Evolutionary conservation across 371 early-diverging fungal genomes (phyloP).

Genomic region (Rhizopus arrhizus): DNA sequence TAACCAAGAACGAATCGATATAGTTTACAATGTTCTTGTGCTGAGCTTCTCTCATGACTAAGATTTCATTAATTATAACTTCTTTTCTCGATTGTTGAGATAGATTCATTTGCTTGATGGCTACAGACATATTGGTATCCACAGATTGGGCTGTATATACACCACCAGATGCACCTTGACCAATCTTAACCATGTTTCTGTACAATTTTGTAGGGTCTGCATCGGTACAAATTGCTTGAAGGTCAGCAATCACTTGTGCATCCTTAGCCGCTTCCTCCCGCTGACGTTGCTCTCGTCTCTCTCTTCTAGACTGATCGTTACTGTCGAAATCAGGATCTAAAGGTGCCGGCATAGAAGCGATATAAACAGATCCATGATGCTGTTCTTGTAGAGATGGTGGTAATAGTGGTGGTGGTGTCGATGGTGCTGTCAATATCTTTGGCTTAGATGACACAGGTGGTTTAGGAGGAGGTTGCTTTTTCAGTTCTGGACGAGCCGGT

Average conservation of each 20-base stretch:
- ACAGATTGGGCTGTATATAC: slow-evolving; percentile 76
- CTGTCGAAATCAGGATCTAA: slow-evolving; percentile 46
- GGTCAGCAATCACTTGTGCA: slow-evolving; percentile 79
- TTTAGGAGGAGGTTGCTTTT: slow-evolving; percentile 41
- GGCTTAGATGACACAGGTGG: slow-evolving; percentile 36
- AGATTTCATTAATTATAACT: slow-evolving; percentile 87
- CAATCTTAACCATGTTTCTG: slow-evolving; percentile 67
- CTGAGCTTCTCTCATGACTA: slow-evolving; percentile 75
- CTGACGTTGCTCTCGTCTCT: slow-evolving; percentile 28
- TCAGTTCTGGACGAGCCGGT: slow-evolving; percentile 33
- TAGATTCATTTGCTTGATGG: slow-evolving; percentile 90
- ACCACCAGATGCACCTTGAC: slow-evolving; percentile 67
- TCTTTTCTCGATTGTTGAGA: slow-evolving; percentile 88
- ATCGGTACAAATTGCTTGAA: slow-evolving; percentile 86
- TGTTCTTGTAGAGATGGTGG: slow-evolving; percentile 16
- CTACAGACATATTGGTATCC: slow-evolving; percentile 64
- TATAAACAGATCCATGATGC: slow-evolving; percentile 19
- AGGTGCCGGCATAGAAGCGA: slow-evolving; percentile 35
- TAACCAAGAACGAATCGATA: slow-evolving; percentile 79
- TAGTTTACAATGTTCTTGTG: slow-evolving; percentile 89
- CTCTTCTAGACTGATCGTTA: slow-evolving; percentile 18
- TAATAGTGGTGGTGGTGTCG: neutral
- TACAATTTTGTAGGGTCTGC: slow-evolving; percentile 79
- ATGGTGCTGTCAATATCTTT: neutral
- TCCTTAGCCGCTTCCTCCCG: slow-evolving; percentile 32